phyloP scores from a whole-genome alignment of 345 rosid species.

The Dimocarpus longan region DNA sequence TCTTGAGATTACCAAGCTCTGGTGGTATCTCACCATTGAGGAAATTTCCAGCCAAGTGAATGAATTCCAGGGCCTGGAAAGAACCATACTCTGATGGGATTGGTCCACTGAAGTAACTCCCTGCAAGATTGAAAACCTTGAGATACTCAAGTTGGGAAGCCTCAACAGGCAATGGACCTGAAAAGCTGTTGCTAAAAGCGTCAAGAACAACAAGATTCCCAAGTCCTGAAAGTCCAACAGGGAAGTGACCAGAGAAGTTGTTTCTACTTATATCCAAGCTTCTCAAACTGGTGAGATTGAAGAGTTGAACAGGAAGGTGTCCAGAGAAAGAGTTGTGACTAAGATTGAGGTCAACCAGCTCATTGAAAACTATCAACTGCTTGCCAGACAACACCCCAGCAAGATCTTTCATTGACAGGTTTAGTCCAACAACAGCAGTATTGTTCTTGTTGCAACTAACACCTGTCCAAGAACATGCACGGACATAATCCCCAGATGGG shows the following conservation, averaged over 20 bases:
- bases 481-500: conserved; percentile 29
- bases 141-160: conserved; percentile 58
- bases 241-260: conserved; percentile 78
- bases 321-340: conserved; percentile 78
- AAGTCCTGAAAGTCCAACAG: conserved; percentile 52
- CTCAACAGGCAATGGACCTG: conserved; percentile 69
- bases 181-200: conserved; percentile 91
- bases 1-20: conserved; percentile 66
- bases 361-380: conserved; percentile 53
- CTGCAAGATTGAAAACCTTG: conserved; percentile 78
- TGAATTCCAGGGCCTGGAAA: conserved; percentile 67
- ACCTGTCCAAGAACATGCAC: conserved; percentile 86
- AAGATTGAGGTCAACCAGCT: conserved; percentile 81
- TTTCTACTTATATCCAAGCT: conserved; percentile 84
- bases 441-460: conserved; percentile 68
- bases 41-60: conserved; percentile 82
- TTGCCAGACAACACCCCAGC: conserved; percentile 60
- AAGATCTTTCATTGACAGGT: conserved; percentile 68
- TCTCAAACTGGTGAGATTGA: conserved; percentile 50
- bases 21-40: conserved; percentile 67
- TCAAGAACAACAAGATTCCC: conserved; percentile 54
- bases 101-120: conserved; percentile 85
- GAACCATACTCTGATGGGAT: conserved; percentile 75
- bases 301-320: conserved; percentile 59
- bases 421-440: conserved; percentile 53